Conservation (phyloP, 1,284 basidiomycete genomes). For the Sporisorium exsertum region DNA sequence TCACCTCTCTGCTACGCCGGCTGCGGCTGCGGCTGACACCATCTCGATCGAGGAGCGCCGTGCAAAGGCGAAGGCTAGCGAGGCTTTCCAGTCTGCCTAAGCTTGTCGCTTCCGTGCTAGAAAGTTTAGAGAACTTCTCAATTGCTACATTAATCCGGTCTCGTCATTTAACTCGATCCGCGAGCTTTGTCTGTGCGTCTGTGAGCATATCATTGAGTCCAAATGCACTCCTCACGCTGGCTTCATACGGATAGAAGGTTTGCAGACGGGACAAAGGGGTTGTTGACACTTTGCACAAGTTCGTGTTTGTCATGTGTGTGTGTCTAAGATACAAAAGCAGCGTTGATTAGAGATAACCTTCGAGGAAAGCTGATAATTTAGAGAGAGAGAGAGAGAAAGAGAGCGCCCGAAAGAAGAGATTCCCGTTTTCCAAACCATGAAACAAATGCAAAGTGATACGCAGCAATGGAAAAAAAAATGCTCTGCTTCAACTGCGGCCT, state of each 20-base stretch:
- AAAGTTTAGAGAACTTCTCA: background rate
- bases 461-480: background rate
- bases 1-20: conserved; percentile 32
- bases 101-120: background rate
- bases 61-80: conserved; percentile 45
- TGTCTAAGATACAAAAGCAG: background rate
- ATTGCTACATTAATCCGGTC: background rate
- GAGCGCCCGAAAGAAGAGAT: background rate
- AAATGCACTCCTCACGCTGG: too few species aligned
- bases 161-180: background rate
- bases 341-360: background rate
- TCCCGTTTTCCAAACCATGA: background rate
- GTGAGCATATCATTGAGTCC: too few species aligned
- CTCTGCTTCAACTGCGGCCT: too few species aligned
- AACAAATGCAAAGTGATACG: background rate
- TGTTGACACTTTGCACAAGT: conserved; percentile 1
- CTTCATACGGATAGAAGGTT: too few species aligned
- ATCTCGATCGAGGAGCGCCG: conserved; percentile 31
- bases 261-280: too few species aligned
- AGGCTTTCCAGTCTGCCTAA: conserved; percentile 42
- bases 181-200: too few species aligned
- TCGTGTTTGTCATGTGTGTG: background rate
- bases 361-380: background rate
- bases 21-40: conserved; percentile 14
- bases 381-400: background rate